Evolutionary conservation across 331 rosid species (phyloP).

Genomic region (Acacia pycnantha): DNA sequence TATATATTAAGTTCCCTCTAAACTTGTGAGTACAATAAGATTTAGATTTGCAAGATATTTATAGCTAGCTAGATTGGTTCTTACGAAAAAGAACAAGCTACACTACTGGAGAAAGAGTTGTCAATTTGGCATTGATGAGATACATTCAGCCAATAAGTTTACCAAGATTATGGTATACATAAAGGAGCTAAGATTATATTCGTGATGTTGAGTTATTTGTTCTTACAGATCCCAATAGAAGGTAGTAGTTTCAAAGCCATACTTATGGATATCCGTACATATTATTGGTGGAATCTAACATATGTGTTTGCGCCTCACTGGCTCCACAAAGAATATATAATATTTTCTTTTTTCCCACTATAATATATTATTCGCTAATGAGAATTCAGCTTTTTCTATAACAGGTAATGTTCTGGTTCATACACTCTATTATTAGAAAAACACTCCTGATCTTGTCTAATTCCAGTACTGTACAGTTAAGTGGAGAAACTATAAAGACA

Average conservation of each 20-base stretch:
- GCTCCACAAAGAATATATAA: constrained; percentile 43
- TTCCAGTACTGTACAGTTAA: background rate
- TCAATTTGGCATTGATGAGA: background rate
- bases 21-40: background rate
- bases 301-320: constrained; percentile 37
- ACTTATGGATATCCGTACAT: background rate
- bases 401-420: constrained; percentile 40
- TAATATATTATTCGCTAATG: constrained; percentile 52
- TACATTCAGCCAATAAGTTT: background rate
- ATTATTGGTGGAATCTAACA: constrained; percentile 41
- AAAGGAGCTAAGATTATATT: background rate
- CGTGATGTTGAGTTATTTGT: constrained; percentile 21
- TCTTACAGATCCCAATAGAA: constrained; percentile 24
- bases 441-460: background rate
- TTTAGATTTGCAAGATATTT: constrained; percentile 33
- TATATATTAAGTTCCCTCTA: background rate
- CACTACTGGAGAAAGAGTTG: background rate
- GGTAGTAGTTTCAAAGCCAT: constrained; percentile 2
- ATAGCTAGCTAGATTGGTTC: constrained; percentile 28
- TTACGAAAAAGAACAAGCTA: background rate
- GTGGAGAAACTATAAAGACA: background rate
- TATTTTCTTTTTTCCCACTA: constrained; percentile 38
- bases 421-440: constrained; percentile 21
- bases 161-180: background rate
- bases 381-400: constrained; percentile 56